Percentiles rank a stretch among this genome's conserved stretches.
Evolutionary conservation across 495 filamentous ascomycete genomes (phyloP).

Genomic region (Xylaria sp.): DNA sequence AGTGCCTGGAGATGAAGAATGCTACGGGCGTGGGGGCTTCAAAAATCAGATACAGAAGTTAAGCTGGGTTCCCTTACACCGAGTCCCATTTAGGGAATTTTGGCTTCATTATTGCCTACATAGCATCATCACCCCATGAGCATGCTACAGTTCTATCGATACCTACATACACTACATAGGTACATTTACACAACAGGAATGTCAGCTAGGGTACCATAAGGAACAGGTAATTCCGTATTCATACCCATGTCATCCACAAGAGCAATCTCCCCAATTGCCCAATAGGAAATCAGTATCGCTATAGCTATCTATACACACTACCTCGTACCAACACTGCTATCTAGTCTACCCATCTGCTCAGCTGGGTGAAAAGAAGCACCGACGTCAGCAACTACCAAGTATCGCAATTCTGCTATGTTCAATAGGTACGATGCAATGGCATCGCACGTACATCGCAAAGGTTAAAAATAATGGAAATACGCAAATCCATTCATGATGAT

Average conservation of each 20-base stretch:
- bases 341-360: background rate
- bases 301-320: background rate
- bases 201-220: no score
- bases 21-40: background rate
- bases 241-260: background rate
- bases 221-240: background rate
- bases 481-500: slow-evolving; percentile 13
- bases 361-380: background rate
- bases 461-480: slow-evolving; percentile 1
- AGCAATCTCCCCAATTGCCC: slow-evolving; percentile 10
- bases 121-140: background rate
- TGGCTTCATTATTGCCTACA: no score
- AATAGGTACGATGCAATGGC: slow-evolving; percentile 5
- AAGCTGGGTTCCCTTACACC: background rate
- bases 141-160: background rate
- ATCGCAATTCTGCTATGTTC: background rate
- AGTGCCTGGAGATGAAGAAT: background rate
- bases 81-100: background rate
- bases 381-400: background rate
- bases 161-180: no score
- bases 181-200: background rate
- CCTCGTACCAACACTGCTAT: background rate
- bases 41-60: background rate
- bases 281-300: slow-evolving; percentile 10
- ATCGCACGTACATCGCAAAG: background rate